Percentiles rank a stretch among this genome's conserved stretches.
phyloP scores from a whole-genome alignment of 352 stramenopile genomes.

The Globisporangium recalcitrans region DNA sequence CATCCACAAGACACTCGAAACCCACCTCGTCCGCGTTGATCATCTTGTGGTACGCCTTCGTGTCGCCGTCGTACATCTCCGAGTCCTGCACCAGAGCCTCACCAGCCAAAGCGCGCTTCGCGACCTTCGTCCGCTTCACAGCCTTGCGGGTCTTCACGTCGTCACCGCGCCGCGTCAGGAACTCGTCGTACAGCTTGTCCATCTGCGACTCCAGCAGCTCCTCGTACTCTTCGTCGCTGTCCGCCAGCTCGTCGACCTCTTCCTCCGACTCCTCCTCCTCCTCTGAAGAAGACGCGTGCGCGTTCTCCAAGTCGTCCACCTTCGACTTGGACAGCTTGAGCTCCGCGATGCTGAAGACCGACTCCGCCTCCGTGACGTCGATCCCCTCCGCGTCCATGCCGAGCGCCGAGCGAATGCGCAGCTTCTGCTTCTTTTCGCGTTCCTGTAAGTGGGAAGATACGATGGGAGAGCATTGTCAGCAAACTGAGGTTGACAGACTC shows the following conservation, averaged over 20 bases:
- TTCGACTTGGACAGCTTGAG: conserved; percentile 74
- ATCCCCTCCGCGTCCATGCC: conserved; percentile 84
- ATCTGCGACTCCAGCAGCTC: conserved; percentile 77
- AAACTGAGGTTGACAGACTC: background rate
- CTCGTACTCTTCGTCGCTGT: conserved; percentile 78
- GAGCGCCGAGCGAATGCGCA: conserved; percentile 70
- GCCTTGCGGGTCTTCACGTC: conserved; percentile 79
- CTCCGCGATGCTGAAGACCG: conserved; percentile 76
- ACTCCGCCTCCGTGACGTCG: conserved; percentile 74
- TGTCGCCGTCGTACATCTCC: conserved; percentile 80
- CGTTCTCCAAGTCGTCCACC: conserved; percentile 76
- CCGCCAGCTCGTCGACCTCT: conserved; percentile 34
- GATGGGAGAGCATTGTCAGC: conserved; percentile 7
- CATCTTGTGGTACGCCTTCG: conserved; percentile 79
- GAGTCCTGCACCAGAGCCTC: conserved; percentile 75
- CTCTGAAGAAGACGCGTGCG: conserved; percentile 36
- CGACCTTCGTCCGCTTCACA: conserved; percentile 82
- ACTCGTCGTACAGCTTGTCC: conserved; percentile 85
- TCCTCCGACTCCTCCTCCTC: conserved; percentile 31
- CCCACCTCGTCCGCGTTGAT: conserved; percentile 84
- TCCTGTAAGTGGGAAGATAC: conserved; percentile 33
- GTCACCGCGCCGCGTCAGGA: conserved; percentile 68
- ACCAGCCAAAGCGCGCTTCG: conserved; percentile 75
- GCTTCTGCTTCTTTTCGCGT: conserved; percentile 81
- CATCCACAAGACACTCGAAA: conserved; percentile 19